Conservation (phyloP, 257 asterid species). For the Fraxinus cuspidata region DNA sequence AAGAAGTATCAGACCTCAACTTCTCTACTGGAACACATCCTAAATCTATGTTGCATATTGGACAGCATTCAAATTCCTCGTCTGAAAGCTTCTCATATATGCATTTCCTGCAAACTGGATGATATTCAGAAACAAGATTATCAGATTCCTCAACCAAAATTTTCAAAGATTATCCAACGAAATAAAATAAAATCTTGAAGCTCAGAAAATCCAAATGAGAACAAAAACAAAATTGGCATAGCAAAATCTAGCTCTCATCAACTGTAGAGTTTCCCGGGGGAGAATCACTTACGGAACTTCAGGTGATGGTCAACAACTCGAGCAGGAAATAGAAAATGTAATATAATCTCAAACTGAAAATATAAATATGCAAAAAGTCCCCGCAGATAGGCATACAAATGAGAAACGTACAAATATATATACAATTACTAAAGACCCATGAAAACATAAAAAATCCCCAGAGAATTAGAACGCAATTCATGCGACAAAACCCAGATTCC, state of each 20-base stretch:
- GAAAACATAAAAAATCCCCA: constrained; percentile 25
- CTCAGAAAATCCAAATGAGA: background rate
- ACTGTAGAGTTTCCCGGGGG: background rate
- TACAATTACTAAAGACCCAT: constrained; percentile 10
- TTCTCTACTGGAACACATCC: constrained; percentile 67
- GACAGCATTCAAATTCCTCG: constrained; percentile 53
- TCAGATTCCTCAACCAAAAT: constrained; percentile 14
- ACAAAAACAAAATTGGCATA: background rate
- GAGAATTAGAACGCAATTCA: constrained; percentile 25
- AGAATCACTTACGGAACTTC: background rate
- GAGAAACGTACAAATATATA: constrained; percentile 9
- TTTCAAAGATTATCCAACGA: background rate
- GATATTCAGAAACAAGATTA: constrained; percentile 12
- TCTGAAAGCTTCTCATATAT: constrained; percentile 46
- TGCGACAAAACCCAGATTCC: constrained; percentile 28
- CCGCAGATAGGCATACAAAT: background rate
- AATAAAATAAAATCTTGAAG: background rate
- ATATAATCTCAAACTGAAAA: background rate
- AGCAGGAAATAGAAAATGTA: constrained; percentile 13
- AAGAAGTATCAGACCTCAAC: constrained; percentile 39
- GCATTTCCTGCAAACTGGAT: constrained; percentile 66
- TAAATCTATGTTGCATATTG: constrained; percentile 49
- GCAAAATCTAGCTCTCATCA: constrained; percentile 1
- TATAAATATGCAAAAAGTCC: constrained; percentile 1
- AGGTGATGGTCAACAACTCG: background rate